phyloP scores from a whole-genome alignment of 192 early-diverging fungal species.

The Diversispora eburnea region DNA sequence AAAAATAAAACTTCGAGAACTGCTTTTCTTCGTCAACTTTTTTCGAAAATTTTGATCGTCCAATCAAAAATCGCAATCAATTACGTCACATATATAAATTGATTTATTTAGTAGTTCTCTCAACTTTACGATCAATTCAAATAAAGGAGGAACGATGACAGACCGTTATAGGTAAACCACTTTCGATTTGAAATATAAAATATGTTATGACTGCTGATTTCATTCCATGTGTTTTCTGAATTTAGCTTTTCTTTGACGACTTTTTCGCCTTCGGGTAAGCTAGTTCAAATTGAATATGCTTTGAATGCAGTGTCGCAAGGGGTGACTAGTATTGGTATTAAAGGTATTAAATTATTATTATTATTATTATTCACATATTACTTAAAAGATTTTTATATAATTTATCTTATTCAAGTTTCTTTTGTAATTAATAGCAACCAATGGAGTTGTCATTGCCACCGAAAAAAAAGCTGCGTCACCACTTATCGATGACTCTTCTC shows the following conservation, averaged over 20 bases:
- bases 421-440: slow-evolving; percentile 63
- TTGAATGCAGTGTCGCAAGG: slow-evolving; percentile 88
- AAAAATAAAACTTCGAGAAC: neutral
- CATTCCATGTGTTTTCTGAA: neutral
- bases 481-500: slow-evolving; percentile 87
- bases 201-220: neutral
- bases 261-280: slow-evolving; percentile 98
- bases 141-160: neutral
- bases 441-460: slow-evolving; percentile 97
- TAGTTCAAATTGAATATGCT: slow-evolving; percentile 99
- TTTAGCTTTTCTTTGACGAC: slow-evolving; percentile 97
- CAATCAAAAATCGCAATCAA: neutral
- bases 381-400: neutral
- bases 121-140: neutral
- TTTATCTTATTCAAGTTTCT: neutral
- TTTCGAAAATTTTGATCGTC: neutral
- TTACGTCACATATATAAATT: neutral
- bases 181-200: neutral
- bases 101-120: neutral
- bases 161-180: slow-evolving; percentile 20
- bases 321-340: slow-evolving; percentile 91
- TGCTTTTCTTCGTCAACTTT: neutral
- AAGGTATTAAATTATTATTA: slow-evolving; percentile 52
- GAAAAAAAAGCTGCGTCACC: slow-evolving; percentile 93
- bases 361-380: neutral